Conservation (phyloP, 2,329 filamentous ascomycete species). For the Fusarium scirpi region DNA sequence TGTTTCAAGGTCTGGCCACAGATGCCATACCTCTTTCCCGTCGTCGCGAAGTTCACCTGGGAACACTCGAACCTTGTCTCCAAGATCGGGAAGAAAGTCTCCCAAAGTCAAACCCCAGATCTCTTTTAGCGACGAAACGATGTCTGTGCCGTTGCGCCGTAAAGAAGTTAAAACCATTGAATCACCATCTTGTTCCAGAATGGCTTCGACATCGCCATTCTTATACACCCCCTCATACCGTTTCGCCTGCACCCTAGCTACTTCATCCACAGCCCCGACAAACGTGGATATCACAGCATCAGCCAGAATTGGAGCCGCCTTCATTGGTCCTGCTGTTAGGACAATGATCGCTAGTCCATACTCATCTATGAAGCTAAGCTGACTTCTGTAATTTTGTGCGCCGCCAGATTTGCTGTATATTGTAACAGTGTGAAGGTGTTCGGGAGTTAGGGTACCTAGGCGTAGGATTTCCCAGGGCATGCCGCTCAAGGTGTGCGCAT, state of each 20-base stretch:
- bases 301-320: conserved; percentile 45
- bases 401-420: conserved; percentile 53
- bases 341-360: conserved; percentile 51
- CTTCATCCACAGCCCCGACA: conserved; percentile 47
- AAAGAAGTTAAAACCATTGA: conserved; percentile 45
- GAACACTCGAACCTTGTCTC: conserved; percentile 43
- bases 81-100: conserved; percentile 35
- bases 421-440: conserved; percentile 49
- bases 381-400: conserved; percentile 52
- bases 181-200: conserved; percentile 42
- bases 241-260: conserved; percentile 44
- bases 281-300: conserved; percentile 48
- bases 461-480: conserved; percentile 55
- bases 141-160: conserved; percentile 37
- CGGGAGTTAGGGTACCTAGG: conserved; percentile 41
- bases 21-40: conserved; percentile 44
- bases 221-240: conserved; percentile 37
- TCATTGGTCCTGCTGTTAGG: conserved; percentile 49
- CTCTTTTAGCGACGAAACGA: conserved; percentile 33
- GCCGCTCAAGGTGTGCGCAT: conserved; percentile 49
- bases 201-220: conserved; percentile 10
- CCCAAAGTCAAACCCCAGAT: conserved; percentile 45
- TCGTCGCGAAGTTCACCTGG: conserved; percentile 37
- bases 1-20: conserved; percentile 45
- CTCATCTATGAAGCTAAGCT: conserved; percentile 52